A percentile compares a stretch with the other conserved stretches of the same genome.
Evolutionary conservation across 306 rosid genomes (phyloP).

Genomic region (Amphicarpaea edgeworthii): DNA sequence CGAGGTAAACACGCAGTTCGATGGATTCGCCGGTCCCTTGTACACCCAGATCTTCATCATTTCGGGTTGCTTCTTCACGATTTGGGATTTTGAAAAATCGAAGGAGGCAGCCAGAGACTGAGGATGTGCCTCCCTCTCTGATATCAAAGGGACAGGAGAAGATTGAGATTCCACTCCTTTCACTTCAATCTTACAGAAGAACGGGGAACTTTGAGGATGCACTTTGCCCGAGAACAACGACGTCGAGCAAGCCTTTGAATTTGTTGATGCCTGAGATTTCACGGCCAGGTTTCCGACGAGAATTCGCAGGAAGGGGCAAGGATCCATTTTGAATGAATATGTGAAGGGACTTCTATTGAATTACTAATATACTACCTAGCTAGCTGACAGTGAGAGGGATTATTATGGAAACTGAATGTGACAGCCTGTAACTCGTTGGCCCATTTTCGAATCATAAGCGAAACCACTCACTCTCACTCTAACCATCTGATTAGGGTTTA

Average conservation of each 20-base stretch:
- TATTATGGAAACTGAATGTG: conserved; percentile 33
- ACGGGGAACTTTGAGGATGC: conserved; percentile 64
- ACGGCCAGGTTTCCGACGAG: conserved; percentile 76
- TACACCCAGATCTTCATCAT: conserved; percentile 58
- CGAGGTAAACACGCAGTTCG: conserved; percentile 51
- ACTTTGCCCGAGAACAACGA: conserved; percentile 64
- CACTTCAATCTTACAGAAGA: conserved; percentile 69
- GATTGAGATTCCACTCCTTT: conserved; percentile 20
- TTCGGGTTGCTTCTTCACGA: conserved; percentile 45
- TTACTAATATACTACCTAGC: neutral
- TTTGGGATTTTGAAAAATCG: conserved; percentile 60
- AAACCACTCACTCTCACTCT: too few species aligned
- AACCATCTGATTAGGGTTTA: too few species aligned
- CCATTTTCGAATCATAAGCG: too few species aligned
- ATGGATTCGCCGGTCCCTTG: conserved; percentile 46
- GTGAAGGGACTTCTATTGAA: neutral
- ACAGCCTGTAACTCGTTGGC: conserved; percentile 51
- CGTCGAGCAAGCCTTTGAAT: too few species aligned
- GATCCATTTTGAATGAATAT: conserved; percentile 57
- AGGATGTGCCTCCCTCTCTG: conserved; percentile 31
- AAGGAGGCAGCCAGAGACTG: conserved; percentile 65
- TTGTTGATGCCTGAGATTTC: conserved; percentile 58
- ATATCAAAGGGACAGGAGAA: conserved; percentile 47
- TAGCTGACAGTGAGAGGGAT: conserved; percentile 13
- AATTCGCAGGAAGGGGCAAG: conserved; percentile 79